Evolutionary conservation across 202 grass and related monocot species (phyloP).

Genomic region (Eragrostis tef): DNA sequence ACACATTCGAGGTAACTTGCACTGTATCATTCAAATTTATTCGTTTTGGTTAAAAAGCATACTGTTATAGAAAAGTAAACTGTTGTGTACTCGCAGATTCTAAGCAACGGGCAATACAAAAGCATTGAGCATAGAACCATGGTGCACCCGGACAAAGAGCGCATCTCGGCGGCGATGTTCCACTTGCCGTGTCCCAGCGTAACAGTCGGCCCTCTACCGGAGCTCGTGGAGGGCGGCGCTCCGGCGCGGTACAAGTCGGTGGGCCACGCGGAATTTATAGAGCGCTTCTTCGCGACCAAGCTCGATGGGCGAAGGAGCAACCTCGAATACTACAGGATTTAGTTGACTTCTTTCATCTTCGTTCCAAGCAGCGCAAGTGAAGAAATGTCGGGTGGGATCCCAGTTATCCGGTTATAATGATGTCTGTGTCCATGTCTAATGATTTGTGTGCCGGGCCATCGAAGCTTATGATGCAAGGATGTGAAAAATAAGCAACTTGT

Average conservation of each 20-base stretch:
- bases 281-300: constrained; percentile 28
- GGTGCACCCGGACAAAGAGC: constrained; percentile 45
- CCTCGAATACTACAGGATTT: constrained; percentile 32
- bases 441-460: too few relatives aligned
- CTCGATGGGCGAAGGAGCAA: constrained; percentile 44
- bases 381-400: too few relatives aligned
- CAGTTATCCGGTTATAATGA: neutral
- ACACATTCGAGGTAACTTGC: constrained; percentile 72
- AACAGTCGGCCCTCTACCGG: constrained; percentile 38
- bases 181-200: constrained; percentile 21
- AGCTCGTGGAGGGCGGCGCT: constrained; percentile 36
- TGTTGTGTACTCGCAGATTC: constrained; percentile 28
- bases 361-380: neutral
- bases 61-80: neutral
- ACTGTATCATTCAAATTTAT: too few relatives aligned
- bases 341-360: neutral
- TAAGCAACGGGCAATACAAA: constrained; percentile 54
- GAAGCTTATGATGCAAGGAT: too few relatives aligned
- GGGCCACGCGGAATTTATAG: constrained; percentile 39
- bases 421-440: too few relatives aligned
- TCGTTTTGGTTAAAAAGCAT: too few relatives aligned
- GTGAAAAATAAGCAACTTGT: neutral
- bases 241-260: constrained; percentile 15
- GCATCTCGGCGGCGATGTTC: constrained; percentile 47
- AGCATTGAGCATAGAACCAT: constrained; percentile 37